Evolutionary conservation across 257 asterid species (phyloP), one percentile per base, ranked within the genome.

Genomic region (Jacaranda copaia): DNA sequence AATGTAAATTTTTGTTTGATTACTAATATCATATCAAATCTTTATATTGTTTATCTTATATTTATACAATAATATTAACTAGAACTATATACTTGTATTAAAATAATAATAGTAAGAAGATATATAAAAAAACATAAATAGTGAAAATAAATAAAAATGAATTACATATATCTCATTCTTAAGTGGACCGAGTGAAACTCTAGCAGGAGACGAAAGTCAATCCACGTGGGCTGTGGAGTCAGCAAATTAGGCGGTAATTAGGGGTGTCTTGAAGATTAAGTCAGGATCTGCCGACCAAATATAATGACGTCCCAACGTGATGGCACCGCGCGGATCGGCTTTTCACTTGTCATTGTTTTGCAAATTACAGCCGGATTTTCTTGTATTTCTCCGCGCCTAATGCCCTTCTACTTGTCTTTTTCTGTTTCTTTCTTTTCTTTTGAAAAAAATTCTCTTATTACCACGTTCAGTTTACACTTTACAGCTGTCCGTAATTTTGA

Each of bases 201-300:
- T 18, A 55, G 61, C 32, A n/a, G 0, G 8, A 42, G 46, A 42
- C 8, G 46, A 8, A 1, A 42, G 46, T 42, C 8, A 8, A 42
- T 42, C 46, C 46, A 42, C 46, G 46, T 5, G 32, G 10, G 11
- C 1, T 2, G 59, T 55, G 32, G 32, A 25, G 61, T 19, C 19
- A n/a, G 32, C 8, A 55, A 55, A 55, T 55, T 55, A 55, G 61
- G 32, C 32, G 61, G 55, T 70, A 61, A 78, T 78, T 52, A 45
- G 51, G 73, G 39, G 36, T 56, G 35, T 58, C 85, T 77, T 81
- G n/a, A 67, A 72, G 61, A 40, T 68, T 66, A 55, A 55, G 61
- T 16, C 43, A 66, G 64, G 72, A 51, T 77, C 40, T 73, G 82
- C 80, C 82, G 69, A 68, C 77, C 73, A 51, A 5, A 18, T 11